Evolutionary conservation across 805 yeast genomes (phyloP), one percentile per base, ranked within the genome.

Genomic region (Babjeviella inositovora): DNA sequence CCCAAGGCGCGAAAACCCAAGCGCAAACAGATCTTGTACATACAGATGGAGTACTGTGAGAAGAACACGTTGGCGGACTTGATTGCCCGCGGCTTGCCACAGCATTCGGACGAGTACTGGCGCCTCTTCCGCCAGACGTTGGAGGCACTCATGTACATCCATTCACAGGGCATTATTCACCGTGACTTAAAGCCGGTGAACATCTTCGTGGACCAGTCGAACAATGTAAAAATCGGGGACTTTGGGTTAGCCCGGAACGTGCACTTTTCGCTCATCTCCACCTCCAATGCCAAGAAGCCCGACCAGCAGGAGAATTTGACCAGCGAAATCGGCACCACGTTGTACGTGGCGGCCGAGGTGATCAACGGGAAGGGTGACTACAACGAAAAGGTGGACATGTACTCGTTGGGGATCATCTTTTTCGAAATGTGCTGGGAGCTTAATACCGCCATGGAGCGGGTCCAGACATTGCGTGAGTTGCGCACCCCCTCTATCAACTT

Each of bases 41-140:
- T 90, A 34, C 99, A 90, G 41, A 90, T 90, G 99, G 98, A 90
- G 45, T 90, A 90, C 38, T 90, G 99, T 49, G 98, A 90, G 39
- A 90, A 87, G 40, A 81, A 80, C 28, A 87, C 99, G 0, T 49
- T 90, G 14, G 63, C 65, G 24, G 94, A 90, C 47, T 52, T 90
- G 30, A 87, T 90, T 22, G 65, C 60, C 25, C 64, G 68, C 19
- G 84, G 82, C 1, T 54, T 90, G 8, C 77, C 73, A 4, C 52
- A 52, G 7, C 68, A 77, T 23, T 54, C 80, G 0, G 76, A 68
- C 28, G 92, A 80, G 35, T 87, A 85, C 40, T 90, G 96, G 94
- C 57, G 95, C 28, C 54, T 87, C 4, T 63, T 90, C 32, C 58
- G 94, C 20, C 96, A 87, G 41, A 66, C 85, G 4, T 48, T 85